phyloP scores from a whole-genome alignment of 116 monocot genomes.

The Cymodocea nodosa region DNA sequence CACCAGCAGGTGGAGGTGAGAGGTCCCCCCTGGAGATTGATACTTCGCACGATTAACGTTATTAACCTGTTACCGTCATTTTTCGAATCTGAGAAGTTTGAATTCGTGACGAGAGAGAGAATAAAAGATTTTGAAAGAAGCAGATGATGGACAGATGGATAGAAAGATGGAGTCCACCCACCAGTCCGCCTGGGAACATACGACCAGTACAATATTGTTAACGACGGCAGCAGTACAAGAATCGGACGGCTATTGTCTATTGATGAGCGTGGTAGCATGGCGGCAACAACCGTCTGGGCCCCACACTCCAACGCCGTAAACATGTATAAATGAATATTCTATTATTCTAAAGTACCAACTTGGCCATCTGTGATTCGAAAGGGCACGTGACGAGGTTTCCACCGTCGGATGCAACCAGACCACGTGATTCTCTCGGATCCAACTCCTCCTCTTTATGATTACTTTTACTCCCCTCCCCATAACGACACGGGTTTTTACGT shows the following conservation, averaged over 20 bases:
- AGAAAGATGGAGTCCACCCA: no score
- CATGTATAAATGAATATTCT: no score
- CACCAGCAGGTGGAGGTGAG: no score
- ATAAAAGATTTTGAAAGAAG: no score
- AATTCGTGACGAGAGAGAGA: no score
- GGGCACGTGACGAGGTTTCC: neutral
- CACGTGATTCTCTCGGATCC: neutral
- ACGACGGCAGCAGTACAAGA: neutral
- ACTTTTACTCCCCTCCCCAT: no score
- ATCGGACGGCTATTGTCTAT: neutral
- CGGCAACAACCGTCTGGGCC: neutral
- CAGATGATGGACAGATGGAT: no score
- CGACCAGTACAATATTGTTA: neutral
- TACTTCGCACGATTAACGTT: neutral
- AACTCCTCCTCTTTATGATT: no score
- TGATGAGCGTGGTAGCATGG: neutral
- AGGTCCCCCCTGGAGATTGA: neutral
- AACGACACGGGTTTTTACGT: neutral
- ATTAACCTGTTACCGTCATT: neutral
- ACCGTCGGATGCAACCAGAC: neutral
- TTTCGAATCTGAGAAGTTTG: no score
- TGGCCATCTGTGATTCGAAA: neutral
- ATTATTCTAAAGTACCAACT: no score
- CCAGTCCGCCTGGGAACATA: no score
- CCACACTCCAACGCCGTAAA: neutral